Evolutionary conservation across 148 eudicot genomes (phyloP), one percentile per base, ranked within the genome.

Genomic region (Drosera capensis): DNA sequence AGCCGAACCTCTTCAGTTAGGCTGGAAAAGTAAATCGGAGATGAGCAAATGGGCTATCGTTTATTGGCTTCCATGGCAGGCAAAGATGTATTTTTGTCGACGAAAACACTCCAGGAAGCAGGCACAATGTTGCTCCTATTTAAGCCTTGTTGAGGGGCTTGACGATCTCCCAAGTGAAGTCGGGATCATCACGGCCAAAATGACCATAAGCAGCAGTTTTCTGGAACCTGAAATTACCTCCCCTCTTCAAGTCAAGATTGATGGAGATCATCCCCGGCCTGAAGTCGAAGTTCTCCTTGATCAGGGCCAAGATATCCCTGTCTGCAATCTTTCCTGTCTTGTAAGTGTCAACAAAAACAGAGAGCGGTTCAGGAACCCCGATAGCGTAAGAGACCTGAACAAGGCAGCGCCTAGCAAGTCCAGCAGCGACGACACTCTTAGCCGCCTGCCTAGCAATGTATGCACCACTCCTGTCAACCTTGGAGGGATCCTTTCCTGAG

Each of bases 161-260:
- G 34, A 56, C 60, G 12, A 20, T 41, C 31, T 56, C 60, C 60
- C 60, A 56, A 16, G 60, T 56, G 35, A 56, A 56, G 18, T 56
- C 60, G 2, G 60, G 53, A 40, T 56, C 60, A 38, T 56, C 40
- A 28, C 60, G 60, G 8, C 60, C 60, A 47, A 56, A 56, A 48
- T 56, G 60, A 24, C 60, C 60, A 39, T 56, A 56, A 20, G 60
- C 60, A n/a, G 60, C 60, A 0, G 60, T 56, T 45, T 56, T 56
- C 24, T 47, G 52, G 40, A 21, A 56, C 52, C 60, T 46, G 9
- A 46, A 56, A 12, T 56, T 56, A 12, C 60, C 51, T 37, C 60
- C 60, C 34, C 60, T 37, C 20, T 23, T 56, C 43, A 56, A 46
- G 38, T 56, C 60, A 20, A 56, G 60, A 46, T 46, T 56, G 7